Conservation (phyloP, 1,139 yeast species). For the Blastobotrys arbuscula region DNA sequence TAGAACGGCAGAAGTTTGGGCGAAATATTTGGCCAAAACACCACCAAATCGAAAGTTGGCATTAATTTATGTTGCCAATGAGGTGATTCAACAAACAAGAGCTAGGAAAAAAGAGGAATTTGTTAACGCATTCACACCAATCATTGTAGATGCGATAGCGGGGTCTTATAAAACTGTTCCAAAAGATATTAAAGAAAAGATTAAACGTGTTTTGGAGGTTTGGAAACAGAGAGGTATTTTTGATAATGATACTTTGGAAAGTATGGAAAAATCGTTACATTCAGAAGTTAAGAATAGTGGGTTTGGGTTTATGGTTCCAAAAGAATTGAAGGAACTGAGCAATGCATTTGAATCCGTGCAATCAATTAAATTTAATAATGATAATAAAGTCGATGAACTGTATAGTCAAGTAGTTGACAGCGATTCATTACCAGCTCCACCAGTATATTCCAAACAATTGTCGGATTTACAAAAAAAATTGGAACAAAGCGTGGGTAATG, state of each 20-base stretch:
- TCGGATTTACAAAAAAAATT: slow-evolving; percentile 17
- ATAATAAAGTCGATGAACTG: slow-evolving; percentile 5
- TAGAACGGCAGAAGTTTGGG: slow-evolving; percentile 61
- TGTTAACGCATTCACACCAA: slow-evolving; percentile 50
- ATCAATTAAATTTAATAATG: slow-evolving; percentile 3
- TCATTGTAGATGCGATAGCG: slow-evolving; percentile 37
- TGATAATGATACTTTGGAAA: slow-evolving; percentile 39
- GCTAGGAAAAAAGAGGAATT: slow-evolving; percentile 60
- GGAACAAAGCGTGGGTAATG: slow-evolving; percentile 12
- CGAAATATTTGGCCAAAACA: slow-evolving; percentile 38
- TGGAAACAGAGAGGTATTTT: slow-evolving; percentile 71
- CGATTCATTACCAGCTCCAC: slow-evolving; percentile 50
- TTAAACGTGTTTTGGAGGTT: slow-evolving; percentile 60
- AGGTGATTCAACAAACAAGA: slow-evolving; percentile 75
- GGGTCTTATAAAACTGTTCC: slow-evolving; percentile 31
- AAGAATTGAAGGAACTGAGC: slow-evolving; percentile 8
- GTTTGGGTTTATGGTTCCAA: slow-evolving; percentile 12
- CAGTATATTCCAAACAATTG: slow-evolving; percentile 44
- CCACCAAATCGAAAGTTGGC: slow-evolving; percentile 49
- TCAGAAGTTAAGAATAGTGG: slow-evolving; percentile 9
- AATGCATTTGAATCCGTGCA: not conserved
- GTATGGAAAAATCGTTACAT: slow-evolving; percentile 22
- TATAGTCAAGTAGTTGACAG: slow-evolving; percentile 27
- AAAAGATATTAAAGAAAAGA: slow-evolving; percentile 44
- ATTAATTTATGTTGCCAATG: slow-evolving; percentile 70